Base-by-base conservation (phyloP, 495 filamentous ascomycete genomes). In the Aspergillus heteromorphus region DNA sequence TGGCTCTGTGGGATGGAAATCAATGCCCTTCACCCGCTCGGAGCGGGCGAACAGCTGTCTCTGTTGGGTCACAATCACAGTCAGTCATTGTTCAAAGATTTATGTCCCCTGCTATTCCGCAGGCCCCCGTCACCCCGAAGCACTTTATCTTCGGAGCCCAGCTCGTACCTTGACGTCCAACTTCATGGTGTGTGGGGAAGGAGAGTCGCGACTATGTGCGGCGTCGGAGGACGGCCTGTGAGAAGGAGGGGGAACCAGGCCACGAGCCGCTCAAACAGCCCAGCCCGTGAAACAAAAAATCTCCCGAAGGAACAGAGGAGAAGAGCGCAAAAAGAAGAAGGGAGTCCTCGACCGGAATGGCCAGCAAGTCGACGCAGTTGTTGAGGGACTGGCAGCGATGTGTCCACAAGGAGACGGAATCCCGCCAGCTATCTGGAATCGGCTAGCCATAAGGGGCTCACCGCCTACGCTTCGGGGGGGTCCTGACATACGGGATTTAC, bases 21-120 rank as follows among this genome's bases (percentile, higher is more conserved):
- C 92, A 67, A 97, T 95, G 65, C 92, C 92, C 75, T 96, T 97
- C 57, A 97, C 92, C 73, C 92, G 85, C 81, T 97, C 88, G 58
- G 84, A 88, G 70, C 87, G 82, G 62, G 87, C 87, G 73, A 87
- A 87, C 65, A 91, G 84, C 73, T 90, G 85, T 71, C 86, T 85
- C 86, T 88, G 68, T 63, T 52, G 76, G 27, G 23, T 59, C 43
- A 53, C 60, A 48, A 53, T 52, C 51, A 49, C 63, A 38, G 58
- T 75, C 55, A 73, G 73, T 17, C 56, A 59, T 56, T 56, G 55
- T 48, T 60, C 23, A 45, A 19, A 13, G 49, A 58, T 57, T 56
- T 56, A 53, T 40, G 64, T 55, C 23, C 41, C 40, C 25, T 58
- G 51, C 53, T 59, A 66, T 30, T 31, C 53, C 20, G 45, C 40